Percentiles rank a stretch among this genome's conserved stretches.
These are phyloP conservation scores for Penicillium coprophilum DNA, from an alignment of 495 filamentous ascomycete species.

Conservation along the genomic window DNA sequence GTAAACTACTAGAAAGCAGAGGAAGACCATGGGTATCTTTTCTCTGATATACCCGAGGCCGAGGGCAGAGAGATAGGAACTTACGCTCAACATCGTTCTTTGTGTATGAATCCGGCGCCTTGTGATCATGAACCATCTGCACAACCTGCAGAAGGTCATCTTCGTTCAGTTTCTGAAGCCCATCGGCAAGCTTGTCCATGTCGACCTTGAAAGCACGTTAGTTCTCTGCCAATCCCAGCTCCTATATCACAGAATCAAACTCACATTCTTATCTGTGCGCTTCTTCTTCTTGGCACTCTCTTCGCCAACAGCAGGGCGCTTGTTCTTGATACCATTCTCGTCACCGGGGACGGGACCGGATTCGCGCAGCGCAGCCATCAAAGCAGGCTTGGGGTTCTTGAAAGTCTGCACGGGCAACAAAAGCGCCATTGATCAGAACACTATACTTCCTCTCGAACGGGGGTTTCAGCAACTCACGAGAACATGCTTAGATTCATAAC, in stretches of 20 bases:
- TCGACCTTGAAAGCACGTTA: slow-evolving; percentile 56
- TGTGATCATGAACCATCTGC: slow-evolving; percentile 97
- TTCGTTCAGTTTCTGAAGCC: slow-evolving; percentile 75
- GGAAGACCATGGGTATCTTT: neutral
- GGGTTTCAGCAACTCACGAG: slow-evolving; percentile 55
- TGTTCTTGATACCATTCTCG: slow-evolving; percentile 59
- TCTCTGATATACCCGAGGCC: neutral
- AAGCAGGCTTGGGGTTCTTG: slow-evolving; percentile 84
- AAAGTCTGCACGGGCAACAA: slow-evolving; percentile 56
- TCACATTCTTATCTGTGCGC: slow-evolving; percentile 64
- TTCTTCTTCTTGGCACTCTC: slow-evolving; percentile 76
- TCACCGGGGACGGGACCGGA: slow-evolving; percentile 82
- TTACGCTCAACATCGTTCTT: slow-evolving; percentile 95
- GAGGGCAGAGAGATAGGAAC: slow-evolving; percentile 32
- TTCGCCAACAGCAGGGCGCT: slow-evolving; percentile 50
- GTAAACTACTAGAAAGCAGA: neutral
- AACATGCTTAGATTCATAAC: slow-evolving; percentile 81
- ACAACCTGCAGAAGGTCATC: slow-evolving; percentile 93
- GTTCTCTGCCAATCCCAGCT: neutral
- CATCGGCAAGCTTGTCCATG: slow-evolving; percentile 97
- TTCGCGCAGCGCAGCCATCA: slow-evolving; percentile 71
- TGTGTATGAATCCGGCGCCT: slow-evolving; percentile 85
- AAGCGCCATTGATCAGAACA: neutral
- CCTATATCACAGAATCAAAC: slow-evolving; percentile 12
- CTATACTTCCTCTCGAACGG: neutral